These are phyloP conservation scores for Trichoderma gamsii DNA, from an alignment of 495 filamentous ascomycete genomes.

Conservation along the genomic window DNA sequence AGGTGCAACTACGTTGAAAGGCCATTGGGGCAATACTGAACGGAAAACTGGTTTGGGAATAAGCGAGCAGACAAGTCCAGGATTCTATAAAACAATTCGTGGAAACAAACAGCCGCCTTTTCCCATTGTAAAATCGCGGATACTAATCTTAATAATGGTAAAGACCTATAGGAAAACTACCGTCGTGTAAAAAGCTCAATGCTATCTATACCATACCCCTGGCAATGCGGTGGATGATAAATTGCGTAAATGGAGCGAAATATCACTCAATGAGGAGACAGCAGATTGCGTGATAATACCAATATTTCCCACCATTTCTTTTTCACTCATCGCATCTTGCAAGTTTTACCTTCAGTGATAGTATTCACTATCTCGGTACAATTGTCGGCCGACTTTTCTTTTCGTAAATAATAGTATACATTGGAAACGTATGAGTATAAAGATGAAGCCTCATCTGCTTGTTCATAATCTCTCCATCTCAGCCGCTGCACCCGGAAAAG, in stretches of 20 bases:
- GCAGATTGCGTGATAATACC: background rate
- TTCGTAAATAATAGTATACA: too few species aligned
- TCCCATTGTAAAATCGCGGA: too few species aligned
- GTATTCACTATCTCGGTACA: background rate
- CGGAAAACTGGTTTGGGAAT: too few species aligned
- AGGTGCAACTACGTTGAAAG: too few species aligned
- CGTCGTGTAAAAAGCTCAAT: background rate
- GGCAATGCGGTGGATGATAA: background rate
- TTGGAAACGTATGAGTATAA: background rate
- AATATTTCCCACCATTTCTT: background rate
- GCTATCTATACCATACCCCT: background rate
- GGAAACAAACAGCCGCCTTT: too few species aligned
- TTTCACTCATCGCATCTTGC: background rate
- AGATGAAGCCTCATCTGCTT: background rate
- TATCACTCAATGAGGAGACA: constrained; percentile 7
- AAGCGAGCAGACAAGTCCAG: too few species aligned
- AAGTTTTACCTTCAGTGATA: background rate
- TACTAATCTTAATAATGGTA: too few species aligned
- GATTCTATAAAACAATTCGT: too few species aligned
- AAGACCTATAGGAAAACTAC: too few species aligned
- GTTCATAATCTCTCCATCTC: background rate
- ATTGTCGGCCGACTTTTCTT: background rate
- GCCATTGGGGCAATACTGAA: too few species aligned
- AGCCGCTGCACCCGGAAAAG: background rate
- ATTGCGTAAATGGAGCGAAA: constrained; percentile 1